Conservation (phyloP, 169 alveolate species). For the Perkinsus olseni region DNA sequence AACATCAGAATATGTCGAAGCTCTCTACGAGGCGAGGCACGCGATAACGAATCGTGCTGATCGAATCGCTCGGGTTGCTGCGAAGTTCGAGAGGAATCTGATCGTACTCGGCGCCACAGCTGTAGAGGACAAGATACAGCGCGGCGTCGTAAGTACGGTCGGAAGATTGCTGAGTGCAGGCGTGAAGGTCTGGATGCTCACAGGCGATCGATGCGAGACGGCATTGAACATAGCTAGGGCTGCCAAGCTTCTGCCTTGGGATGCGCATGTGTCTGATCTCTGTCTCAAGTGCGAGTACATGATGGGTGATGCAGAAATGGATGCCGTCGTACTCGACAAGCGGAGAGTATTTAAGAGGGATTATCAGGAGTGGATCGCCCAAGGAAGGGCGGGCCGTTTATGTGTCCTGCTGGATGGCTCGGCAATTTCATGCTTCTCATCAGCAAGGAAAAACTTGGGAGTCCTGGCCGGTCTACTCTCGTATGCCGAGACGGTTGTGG, state of each 20-base stretch:
- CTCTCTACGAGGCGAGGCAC: slow-evolving; percentile 58
- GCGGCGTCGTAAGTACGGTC: slow-evolving; percentile 81
- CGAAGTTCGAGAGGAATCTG: slow-evolving; percentile 64
- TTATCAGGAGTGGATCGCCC: background rate
- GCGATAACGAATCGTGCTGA: slow-evolving; percentile 55
- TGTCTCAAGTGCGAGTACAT: background rate
- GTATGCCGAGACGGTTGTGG: background rate
- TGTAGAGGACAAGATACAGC: slow-evolving; percentile 70
- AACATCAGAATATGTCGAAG: slow-evolving; percentile 54
- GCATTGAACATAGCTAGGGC: slow-evolving; percentile 76
- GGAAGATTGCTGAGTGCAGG: slow-evolving; percentile 69
- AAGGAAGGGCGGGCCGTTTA: background rate
- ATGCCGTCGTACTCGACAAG: background rate
- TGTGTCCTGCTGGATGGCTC: background rate
- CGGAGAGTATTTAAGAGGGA: background rate
- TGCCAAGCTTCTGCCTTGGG: slow-evolving; percentile 26
- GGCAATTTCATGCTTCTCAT: background rate
- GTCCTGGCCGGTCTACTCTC: background rate
- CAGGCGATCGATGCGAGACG: slow-evolving; percentile 93
- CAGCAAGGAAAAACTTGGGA: background rate
- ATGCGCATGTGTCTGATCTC: background rate
- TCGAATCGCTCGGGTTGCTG: slow-evolving; percentile 58
- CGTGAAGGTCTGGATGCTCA: slow-evolving; percentile 85
- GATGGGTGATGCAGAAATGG: background rate
- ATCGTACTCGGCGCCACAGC: slow-evolving; percentile 81